Evolutionary conservation across 805 yeast genomes (phyloP), one percentile per base, ranked within the genome.

Genomic region (Kuraishia capsulata): DNA sequence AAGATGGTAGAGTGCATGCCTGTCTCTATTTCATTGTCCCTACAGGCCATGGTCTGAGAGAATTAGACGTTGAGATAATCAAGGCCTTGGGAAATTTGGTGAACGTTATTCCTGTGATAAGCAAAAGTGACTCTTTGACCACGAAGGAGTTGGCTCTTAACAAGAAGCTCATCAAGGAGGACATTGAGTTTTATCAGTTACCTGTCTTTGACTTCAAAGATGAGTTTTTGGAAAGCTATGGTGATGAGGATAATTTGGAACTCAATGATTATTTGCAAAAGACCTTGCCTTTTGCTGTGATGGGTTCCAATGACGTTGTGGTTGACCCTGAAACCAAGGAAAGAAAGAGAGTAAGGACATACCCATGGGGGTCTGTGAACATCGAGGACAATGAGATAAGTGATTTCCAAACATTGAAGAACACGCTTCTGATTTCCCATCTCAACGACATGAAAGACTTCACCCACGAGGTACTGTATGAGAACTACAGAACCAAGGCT

Each of bases 401-500:
- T 46, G 96, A 88, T 59, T 83, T 88, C 55, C 74, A 85, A 33
- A 73, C 83, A 31, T 69, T 88, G 57, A 78, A 88, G 57, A 86
- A 85, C 52, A 76, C 88, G 3, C 64, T 88, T 42, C 71, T 88
- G 52, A 81, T 84, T 51, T 78, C 92, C 14, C 96, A 87, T 61
- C 71, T 88, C 59, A 80, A 80, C 55, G 96, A 88, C 54, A 76
- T 88, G 59, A 86, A 86, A 62, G 96, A 88, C 51, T 71, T 75
- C 52, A 88, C 97, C 5, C 94, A 84, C 56, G 95, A 87, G 56
- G 72, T 79, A 30, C 65, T 88, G 45, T 88, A 88, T 59, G 97
- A 88, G 59, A 80, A 78, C 39, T 88, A 88, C 62, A 80, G 97
- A 70, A 84, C 96, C 8, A 87, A 79, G 52, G 88, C 89, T 14